Base-by-base conservation (phyloP, 202 grass and related monocot species). In the Zizania palustris region DNA sequence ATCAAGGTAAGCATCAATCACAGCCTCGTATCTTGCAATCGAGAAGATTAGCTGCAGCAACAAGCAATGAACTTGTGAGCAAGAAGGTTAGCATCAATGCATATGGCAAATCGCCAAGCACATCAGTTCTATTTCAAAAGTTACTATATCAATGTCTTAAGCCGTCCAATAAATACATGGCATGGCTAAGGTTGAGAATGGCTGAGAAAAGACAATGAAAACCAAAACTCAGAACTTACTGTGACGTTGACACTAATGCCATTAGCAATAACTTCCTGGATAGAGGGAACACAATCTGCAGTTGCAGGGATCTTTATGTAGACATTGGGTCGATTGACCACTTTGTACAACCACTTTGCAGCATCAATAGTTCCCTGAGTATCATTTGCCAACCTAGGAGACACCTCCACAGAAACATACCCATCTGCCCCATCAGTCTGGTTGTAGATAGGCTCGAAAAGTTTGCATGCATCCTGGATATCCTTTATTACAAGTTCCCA, bases 401-500 rank as follows among this genome's bases (percentile, higher is more conserved):
- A 93, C 61, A 99, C 96, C 78, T 99, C 96, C 33, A 99, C 96
- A 0, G 96, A 99, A 49, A 99, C 92, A 85, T 99, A 96, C 36
- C 96, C 96, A 87, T 99, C 96, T 53, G 76, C 96, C 7, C 87
- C 96, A 60, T 99, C 36, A 0, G 96, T 91, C 73, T 95, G 50
- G 0, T 99, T 57, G 42, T 99, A 99, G 81, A 99, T 93, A 60
- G 87, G 89, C 82, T 99, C 89, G 11, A 99, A 99, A 82, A 99
- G 83, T 46, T 90, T 88, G 60, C 96, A 99, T 1, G 96, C 92
- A 13, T 99, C 91, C 85, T 99, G 96, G 53, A 99, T 99, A 33
- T 99, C 96, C 78, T 96, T 95, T 42, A 99, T 92, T 59, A 99
- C 96, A n/a, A 99, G 96, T 87, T 93, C 96, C 96, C 96, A 99